Conservation (phyloP, 495 filamentous ascomycete genomes). For the Penicillium silybi region DNA sequence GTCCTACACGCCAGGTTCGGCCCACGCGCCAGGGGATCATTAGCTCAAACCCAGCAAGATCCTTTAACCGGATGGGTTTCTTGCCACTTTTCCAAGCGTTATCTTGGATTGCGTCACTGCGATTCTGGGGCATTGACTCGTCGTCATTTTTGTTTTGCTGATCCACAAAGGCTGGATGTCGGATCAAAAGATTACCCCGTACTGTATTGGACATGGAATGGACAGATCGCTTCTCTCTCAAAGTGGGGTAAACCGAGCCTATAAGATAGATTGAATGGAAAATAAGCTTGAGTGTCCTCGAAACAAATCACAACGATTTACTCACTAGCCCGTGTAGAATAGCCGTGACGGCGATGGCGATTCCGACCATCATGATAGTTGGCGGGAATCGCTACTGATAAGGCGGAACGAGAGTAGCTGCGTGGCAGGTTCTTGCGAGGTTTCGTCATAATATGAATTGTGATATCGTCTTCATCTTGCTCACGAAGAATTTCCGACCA, state of each 20-base stretch:
- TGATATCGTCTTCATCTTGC: neutral
- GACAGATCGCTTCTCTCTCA: neutral
- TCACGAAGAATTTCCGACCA: neutral
- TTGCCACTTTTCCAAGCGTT: neutral
- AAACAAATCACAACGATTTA: neutral
- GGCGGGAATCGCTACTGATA: neutral
- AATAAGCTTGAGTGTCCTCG: neutral
- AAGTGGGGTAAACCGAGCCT: neutral
- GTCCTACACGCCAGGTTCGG: neutral
- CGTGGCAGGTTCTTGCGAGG: neutral
- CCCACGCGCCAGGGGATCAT: constrained; percentile 4
- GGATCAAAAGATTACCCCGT: neutral
- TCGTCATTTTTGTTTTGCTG: neutral
- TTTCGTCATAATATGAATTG: neutral
- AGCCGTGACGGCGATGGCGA: neutral
- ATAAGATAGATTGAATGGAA: neutral
- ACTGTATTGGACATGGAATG: neutral
- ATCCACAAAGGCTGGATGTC: neutral
- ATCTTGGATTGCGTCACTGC: neutral
- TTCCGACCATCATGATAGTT: neutral
- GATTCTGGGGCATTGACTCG: neutral
- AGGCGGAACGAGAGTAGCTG: neutral
- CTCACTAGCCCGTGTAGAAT: neutral
- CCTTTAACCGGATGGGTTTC: neutral
- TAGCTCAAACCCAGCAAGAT: neutral